A percentile compares a stretch with the other conserved stretches of the same genome.
phyloP scores from a whole-genome alignment of 257 asterid genomes.

The Solanum lignicaule region DNA sequence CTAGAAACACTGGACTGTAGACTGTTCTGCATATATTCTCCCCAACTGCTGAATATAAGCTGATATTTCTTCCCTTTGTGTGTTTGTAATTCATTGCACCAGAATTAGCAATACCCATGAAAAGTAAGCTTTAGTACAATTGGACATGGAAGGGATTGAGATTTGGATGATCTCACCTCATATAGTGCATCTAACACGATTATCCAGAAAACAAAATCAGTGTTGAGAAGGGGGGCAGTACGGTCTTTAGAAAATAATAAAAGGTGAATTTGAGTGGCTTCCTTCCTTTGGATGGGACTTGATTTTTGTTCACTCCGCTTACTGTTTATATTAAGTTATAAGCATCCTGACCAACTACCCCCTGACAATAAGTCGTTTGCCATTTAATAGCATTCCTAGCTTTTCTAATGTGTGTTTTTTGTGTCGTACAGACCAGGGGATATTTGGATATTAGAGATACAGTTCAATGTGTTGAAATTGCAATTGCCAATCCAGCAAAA shows the following conservation, averaged over 20 bases:
- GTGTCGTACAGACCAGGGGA: slow-evolving; percentile 67
- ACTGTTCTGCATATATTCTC: neutral
- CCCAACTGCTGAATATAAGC: neutral
- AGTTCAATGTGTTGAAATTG: slow-evolving; percentile 89
- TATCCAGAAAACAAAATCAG: neutral
- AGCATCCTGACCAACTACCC: neutral
- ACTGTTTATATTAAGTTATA: neutral
- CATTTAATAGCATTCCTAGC: neutral
- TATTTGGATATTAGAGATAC: slow-evolving; percentile 94
- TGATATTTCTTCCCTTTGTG: neutral
- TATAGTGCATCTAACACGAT: neutral
- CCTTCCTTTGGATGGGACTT: neutral
- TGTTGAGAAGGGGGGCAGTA: neutral
- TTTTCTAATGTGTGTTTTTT: slow-evolving; percentile 1
- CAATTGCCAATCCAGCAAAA: slow-evolving; percentile 88
- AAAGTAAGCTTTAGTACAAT: neutral
- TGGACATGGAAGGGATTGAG: neutral
- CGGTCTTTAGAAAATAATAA: neutral
- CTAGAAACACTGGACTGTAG: neutral
- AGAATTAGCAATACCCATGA: neutral
- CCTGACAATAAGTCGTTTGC: neutral
- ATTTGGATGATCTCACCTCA: neutral
- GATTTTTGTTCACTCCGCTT: neutral
- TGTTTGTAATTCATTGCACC: neutral
- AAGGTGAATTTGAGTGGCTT: neutral